These are phyloP conservation scores for Hypoxylon crocopeplum DNA, from an alignment of 495 filamentous ascomycete species.

Conservation along the genomic window DNA sequence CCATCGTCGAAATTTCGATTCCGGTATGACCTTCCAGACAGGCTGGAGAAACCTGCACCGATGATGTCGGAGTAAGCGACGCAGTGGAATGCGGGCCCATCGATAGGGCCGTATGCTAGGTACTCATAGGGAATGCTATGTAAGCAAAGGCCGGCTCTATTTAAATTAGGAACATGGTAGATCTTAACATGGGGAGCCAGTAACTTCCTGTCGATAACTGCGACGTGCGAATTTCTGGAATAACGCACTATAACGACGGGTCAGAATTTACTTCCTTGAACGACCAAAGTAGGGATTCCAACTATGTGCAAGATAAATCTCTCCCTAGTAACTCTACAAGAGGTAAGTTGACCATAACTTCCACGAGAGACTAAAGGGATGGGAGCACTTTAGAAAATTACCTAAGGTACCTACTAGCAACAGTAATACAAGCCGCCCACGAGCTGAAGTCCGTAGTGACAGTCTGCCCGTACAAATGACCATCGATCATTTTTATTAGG, in stretches of 20 bases:
- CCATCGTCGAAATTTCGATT: background rate
- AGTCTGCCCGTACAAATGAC: background rate
- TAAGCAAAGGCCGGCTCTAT: background rate
- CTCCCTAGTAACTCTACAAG: too few species aligned
- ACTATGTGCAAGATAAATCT: too few species aligned
- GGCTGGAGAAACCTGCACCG: background rate
- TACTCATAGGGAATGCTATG: background rate
- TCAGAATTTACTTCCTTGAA: too few species aligned
- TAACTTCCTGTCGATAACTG: constrained; percentile 3
- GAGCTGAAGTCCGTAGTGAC: constrained; percentile 2
- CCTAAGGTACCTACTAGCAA: constrained; percentile 7
- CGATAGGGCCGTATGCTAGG: constrained; percentile 4
- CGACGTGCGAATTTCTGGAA: too few species aligned
- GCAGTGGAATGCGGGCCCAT: constrained; percentile 5
- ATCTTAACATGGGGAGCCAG: constrained; percentile 11
- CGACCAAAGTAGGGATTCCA: too few species aligned
- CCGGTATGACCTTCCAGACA: background rate
- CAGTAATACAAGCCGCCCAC: constrained; percentile 6
- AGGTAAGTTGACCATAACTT: too few species aligned
- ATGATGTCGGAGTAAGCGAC: background rate
- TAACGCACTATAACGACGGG: too few species aligned
- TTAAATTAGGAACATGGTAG: constrained; percentile 1
- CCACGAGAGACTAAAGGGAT: too few species aligned
- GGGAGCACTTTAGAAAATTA: too few species aligned
- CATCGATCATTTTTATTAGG: background rate